A percentile compares a stretch with the other conserved stretches of the same genome.
Evolutionary conservation across 441 rosid genomes (phyloP).

Genomic region (Populus hybrid): DNA sequence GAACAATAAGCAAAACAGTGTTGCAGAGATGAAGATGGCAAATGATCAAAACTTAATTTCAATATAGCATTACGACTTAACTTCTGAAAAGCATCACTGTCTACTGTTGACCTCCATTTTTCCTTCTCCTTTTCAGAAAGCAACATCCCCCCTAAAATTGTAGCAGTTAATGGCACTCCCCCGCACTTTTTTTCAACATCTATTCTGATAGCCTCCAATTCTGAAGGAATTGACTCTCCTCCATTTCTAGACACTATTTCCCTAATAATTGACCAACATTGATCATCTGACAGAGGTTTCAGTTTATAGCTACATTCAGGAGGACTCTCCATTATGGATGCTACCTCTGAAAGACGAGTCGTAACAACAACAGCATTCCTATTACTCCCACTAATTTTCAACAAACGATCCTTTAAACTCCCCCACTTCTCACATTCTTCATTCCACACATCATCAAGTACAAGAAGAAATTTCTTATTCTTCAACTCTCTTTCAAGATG

Average conservation of each 20-base stretch:
- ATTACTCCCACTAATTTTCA: too few species aligned
- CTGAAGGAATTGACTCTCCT: background rate
- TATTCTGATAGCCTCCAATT: slow-evolving; percentile 11
- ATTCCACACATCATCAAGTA: too few species aligned
- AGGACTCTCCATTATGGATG: too few species aligned
- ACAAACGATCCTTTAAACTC: too few species aligned
- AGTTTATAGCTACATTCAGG: too few species aligned
- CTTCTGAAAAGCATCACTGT: slow-evolving; percentile 15
- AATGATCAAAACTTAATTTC: slow-evolving; percentile 21
- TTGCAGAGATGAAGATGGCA: slow-evolving; percentile 21
- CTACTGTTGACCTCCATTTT: slow-evolving; percentile 18
- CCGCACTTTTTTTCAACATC: slow-evolving; percentile 26
- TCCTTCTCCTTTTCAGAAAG: background rate
- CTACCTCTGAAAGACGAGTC: too few species aligned
- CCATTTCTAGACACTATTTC: background rate
- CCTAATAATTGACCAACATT: background rate
- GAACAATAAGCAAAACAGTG: slow-evolving; percentile 30
- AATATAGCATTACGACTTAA: slow-evolving; percentile 10
- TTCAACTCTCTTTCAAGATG: too few species aligned
- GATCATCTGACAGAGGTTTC: too few species aligned
- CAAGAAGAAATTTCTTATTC: too few species aligned
- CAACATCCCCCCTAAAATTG: slow-evolving; percentile 18
- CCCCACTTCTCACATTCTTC: too few species aligned
- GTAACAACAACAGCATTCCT: too few species aligned
- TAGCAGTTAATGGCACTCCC: slow-evolving; percentile 32